phyloP scores from a whole-genome alignment of 2,329 filamentous ascomycete genomes.

The Raffaelea albimanens region DNA sequence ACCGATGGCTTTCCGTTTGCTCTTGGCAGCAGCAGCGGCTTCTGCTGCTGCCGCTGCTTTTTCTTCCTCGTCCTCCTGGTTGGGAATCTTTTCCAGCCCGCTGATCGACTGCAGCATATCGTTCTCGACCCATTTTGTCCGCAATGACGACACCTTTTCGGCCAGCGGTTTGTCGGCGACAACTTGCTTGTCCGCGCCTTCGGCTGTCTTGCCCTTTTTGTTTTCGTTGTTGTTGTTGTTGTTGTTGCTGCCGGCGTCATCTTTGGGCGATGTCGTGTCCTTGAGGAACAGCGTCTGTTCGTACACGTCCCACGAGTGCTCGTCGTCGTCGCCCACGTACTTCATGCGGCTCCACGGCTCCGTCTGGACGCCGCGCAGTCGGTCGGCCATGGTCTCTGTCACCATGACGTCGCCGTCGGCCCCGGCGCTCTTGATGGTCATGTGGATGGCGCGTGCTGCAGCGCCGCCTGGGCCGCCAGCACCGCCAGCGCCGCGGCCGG shows the following conservation, averaged over 20 bases:
- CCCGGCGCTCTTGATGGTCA: slow-evolving; percentile 71
- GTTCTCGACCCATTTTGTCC: slow-evolving; percentile 32
- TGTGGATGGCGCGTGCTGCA: slow-evolving; percentile 69
- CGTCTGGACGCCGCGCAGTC: slow-evolving; percentile 67
- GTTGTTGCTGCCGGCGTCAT: slow-evolving; percentile 14
- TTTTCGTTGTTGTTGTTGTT: slow-evolving; percentile 12
- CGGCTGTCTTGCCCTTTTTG: slow-evolving; percentile 15
- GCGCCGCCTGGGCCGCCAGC: slow-evolving; percentile 21
- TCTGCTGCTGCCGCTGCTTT: not conserved
- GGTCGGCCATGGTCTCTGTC: slow-evolving; percentile 63
- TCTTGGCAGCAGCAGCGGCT: not conserved
- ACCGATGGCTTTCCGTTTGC: not conserved
- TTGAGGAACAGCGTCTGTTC: slow-evolving; percentile 58
- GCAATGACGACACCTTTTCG: slow-evolving; percentile 28
- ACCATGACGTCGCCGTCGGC: slow-evolving; percentile 49
- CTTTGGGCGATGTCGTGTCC: slow-evolving; percentile 8
- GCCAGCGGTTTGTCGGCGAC: slow-evolving; percentile 20
- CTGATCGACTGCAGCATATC: slow-evolving; percentile 37
- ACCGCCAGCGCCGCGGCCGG: slow-evolving; percentile 20
- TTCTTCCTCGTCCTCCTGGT: not conserved
- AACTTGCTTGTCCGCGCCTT: slow-evolving; percentile 3
- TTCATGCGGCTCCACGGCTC: slow-evolving; percentile 73
- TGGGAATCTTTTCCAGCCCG: slow-evolving; percentile 21
- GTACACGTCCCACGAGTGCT: slow-evolving; percentile 67
- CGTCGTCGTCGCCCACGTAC: slow-evolving; percentile 74